phyloP scores from a whole-genome alignment of 1,284 basidiomycete genomes.

The Puccinia coronata region DNA sequence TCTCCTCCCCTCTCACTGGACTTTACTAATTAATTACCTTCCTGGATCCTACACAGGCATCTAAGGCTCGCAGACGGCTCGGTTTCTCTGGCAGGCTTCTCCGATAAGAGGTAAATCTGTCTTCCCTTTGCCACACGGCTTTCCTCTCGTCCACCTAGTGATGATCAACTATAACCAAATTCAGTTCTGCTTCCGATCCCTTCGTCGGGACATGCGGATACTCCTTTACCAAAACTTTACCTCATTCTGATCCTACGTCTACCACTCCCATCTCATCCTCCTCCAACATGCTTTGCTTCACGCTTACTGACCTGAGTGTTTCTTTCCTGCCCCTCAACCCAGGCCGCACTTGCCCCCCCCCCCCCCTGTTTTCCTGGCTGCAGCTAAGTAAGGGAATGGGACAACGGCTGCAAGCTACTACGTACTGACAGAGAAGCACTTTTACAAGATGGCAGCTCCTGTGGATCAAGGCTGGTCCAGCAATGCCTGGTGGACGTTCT shows the following conservation, averaged over 20 bases:
- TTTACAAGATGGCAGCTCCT: too few relatives aligned
- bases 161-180: slow-evolving; percentile 18
- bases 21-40: not conserved
- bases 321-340: not conserved
- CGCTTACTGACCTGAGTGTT: not conserved
- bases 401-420: too few relatives aligned
- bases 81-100: too few relatives aligned
- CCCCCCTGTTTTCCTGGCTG: too few relatives aligned
- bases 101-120: too few relatives aligned
- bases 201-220: slow-evolving; percentile 40
- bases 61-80: too few relatives aligned
- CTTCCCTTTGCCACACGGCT: not conserved
- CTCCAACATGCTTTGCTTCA: not conserved
- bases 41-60: not conserved
- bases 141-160: not conserved
- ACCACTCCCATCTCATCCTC: too few relatives aligned
- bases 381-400: too few relatives aligned
- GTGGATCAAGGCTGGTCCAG: too few relatives aligned
- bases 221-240: slow-evolving; percentile 33
- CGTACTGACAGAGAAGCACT: too few relatives aligned
- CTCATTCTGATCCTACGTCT: slow-evolving; percentile 26
- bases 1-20: not conserved
- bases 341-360: too few relatives aligned
- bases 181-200: slow-evolving; percentile 40
- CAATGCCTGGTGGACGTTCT: too few relatives aligned